phyloP scores from a whole-genome alignment of 805 yeast genomes.

The Sugiyamaella boreocaroliniensis region DNA sequence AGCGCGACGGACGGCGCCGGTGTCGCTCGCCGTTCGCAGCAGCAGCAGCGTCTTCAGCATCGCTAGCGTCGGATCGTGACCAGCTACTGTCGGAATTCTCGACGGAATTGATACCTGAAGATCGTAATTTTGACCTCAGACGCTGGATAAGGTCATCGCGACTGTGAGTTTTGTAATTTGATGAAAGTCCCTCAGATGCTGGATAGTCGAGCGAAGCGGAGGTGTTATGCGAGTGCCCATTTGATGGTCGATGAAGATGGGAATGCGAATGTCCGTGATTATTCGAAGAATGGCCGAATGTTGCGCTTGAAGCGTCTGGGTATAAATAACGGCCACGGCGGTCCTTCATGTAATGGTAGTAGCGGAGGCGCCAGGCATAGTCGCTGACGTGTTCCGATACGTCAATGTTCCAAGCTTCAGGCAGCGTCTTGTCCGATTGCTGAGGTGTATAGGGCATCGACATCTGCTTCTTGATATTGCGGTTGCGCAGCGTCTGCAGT shows the following conservation, averaged over 20 bases:
- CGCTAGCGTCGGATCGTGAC: conserved; percentile 15
- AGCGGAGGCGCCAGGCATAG: conserved; percentile 18
- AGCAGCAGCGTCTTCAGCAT: conserved; percentile 9
- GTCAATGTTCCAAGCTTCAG: conserved; percentile 21
- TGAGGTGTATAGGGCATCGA: conserved; percentile 1
- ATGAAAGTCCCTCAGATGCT: neutral
- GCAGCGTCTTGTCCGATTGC: neutral
- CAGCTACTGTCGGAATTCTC: conserved; percentile 12
- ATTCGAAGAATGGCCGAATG: neutral
- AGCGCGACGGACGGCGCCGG: neutral
- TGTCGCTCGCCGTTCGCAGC: neutral
- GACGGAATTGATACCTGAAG: conserved; percentile 5
- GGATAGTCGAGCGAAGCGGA: neutral
- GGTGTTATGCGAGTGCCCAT: neutral
- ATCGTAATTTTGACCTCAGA: conserved; percentile 14
- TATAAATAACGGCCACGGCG: conserved; percentile 16
- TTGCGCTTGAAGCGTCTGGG: neutral
- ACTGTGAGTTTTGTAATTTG: neutral
- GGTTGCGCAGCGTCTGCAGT: conserved; percentile 69
- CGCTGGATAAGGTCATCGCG: conserved; percentile 21
- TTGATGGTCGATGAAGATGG: neutral
- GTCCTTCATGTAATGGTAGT: conserved; percentile 15
- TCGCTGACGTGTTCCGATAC: conserved; percentile 24
- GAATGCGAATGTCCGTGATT: neutral
- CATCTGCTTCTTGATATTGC: conserved; percentile 33